Evolutionary conservation across 2,329 filamentous ascomycete genomes (phyloP).

Genomic region (Penicillium nordicum): DNA sequence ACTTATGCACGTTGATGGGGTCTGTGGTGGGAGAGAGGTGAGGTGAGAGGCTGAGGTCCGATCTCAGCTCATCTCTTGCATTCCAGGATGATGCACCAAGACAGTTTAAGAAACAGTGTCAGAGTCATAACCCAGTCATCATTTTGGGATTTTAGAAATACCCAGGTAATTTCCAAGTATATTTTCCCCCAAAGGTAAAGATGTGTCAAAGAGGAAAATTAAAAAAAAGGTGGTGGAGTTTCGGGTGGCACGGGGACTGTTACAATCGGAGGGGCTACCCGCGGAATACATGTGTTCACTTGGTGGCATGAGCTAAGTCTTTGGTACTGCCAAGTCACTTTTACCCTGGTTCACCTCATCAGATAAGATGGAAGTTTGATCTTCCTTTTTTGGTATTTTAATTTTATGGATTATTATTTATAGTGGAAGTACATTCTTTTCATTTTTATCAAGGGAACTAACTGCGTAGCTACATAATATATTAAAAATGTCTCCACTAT

Average conservation of each 20-base stretch:
- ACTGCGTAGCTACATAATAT: not conserved
- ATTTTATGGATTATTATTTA: not conserved
- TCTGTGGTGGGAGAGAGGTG: conserved; percentile 15
- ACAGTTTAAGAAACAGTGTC: not conserved
- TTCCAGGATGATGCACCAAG: conserved; percentile 9
- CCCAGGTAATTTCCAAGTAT: not conserved
- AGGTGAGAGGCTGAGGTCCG: conserved; percentile 12
- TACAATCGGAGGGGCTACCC: not conserved
- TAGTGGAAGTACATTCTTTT: not conserved
- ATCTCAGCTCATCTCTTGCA: conserved; percentile 13
- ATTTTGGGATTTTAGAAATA: not conserved
- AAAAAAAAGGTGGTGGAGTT: conserved; percentile 9
- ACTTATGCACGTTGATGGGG: conserved; percentile 34
- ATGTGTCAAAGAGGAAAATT: not conserved
- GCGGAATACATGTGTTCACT: conserved; percentile 1
- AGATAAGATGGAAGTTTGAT: conserved; percentile 22
- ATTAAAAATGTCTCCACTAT: not conserved
- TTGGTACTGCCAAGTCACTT: conserved; percentile 11
- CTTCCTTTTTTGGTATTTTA: not conserved
- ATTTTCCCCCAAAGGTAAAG: not conserved
- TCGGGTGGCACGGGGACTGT: conserved; percentile 2
- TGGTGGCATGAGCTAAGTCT: not conserved
- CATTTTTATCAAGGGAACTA: not conserved
- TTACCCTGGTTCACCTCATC: conserved; percentile 9
- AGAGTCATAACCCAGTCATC: not conserved